Base-by-base conservation (phyloP, 75 land plant genomes). In the Azolla pinnata region DNA sequence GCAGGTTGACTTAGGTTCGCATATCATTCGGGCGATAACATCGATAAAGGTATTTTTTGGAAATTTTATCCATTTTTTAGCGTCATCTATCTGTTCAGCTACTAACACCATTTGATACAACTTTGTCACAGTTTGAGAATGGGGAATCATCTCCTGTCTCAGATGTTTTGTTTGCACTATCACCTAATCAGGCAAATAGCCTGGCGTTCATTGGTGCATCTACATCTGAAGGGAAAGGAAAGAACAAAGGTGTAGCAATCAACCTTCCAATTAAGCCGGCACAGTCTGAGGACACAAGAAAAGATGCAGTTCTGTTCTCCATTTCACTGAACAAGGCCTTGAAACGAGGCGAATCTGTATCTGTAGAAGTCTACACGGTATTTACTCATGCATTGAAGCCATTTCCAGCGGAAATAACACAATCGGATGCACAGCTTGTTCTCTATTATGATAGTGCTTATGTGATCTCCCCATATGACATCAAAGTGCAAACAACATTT, bases 321-420 rank as follows among this genome's bases (percentile, higher is more conserved):
- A 66, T 83, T 12, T 58, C 80, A 17, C 49, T 95, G 31, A 75
- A 56, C 2, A 83, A 86, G 54, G 57, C 60, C n/a, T 54, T 95
- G 23, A 66, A 68, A 3, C 55, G 70, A 21, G 97, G 86, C 0
- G 78, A 83, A 2, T 31, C 44, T 44, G 44, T 77, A 29, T 65
- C 62, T 47, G 54, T 95, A 52, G 88, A 95, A 34, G 75, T 84
- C 12, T 66, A 79, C 26, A 73, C 79, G 29, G 91, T 72, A 4
- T 84, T 77, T 42, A 82, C 88, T 0, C 96, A 90, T 68, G 59
- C 70, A 1, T 49, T 95, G 52, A 73, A 66, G 45, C 99, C 99
- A 31, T 90, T 90, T 57, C 99, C 99, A 50, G 85, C 76, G 63
- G 82, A 89, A 65, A 95, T 95, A 32, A 65, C 69, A 23, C 99